Base-by-base conservation (phyloP, 371 early-diverging fungal genomes). In the Coemansia sp. region DNA sequence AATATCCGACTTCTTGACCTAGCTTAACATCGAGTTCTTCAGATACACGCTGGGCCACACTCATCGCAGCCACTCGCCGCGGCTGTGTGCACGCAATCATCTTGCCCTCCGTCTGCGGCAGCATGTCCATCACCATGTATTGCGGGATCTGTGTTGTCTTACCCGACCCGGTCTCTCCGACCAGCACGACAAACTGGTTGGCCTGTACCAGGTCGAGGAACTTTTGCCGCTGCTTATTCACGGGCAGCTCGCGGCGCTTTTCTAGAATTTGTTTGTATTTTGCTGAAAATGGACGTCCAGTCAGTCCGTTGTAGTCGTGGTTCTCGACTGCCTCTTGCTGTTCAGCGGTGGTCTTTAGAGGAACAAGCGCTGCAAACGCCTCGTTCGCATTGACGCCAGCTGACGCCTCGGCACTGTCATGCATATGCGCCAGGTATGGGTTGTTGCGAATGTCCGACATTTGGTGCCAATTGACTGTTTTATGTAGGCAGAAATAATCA, bases 71-170 rank as follows among this genome's bases (percentile, higher is more conserved):
- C 48, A 99, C 94, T 80, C 99, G 91, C 78, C 99, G 91, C 21
- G 99, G 99, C 79, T 99, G 99, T 40, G 99, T 99, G 84, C 97
- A 96, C 6, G 95, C 98, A 67, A 96, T 91, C 85, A 91, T 87
- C 72, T 87, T 93, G 57, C 93, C 92, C 60, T 92, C 90, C n/a
- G 85, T 71, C 59, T 94, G 93, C 30, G 97, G 97, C 59, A 95
- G 85, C 67, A 92, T 89, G 81, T 96, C 97, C 71, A 90, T 91
- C 1, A 90, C 86, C 78, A 97, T 81, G 72, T 94, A 98, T 80
- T 98, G 99, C 20, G 99, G 97, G 54, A 98, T 94, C 93, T 95
- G 97, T 7, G 97, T 96, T 3, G 97, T 96, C 78, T 96, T 96
- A 59, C 96, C 92, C 11, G 90, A 90, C 18, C 93, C 93, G 6